phyloP scores from a whole-genome alignment of 2,329 filamentous ascomycete genomes.

The Monosporascus sp. region DNA sequence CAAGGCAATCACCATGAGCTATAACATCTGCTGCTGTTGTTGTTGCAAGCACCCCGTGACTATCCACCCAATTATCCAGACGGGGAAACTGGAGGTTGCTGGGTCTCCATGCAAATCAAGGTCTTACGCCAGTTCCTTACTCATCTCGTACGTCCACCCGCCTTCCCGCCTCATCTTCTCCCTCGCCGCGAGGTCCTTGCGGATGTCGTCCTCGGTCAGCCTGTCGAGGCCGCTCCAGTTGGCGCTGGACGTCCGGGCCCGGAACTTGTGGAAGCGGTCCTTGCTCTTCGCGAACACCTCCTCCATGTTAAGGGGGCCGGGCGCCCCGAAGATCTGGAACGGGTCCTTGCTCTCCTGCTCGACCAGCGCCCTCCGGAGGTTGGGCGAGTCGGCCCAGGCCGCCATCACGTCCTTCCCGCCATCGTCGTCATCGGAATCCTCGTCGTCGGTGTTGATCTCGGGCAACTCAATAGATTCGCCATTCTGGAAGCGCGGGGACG shows the following conservation, averaged over 20 bases:
- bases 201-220: constrained; percentile 69
- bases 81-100: not conserved
- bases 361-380: constrained; percentile 68
- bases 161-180: constrained; percentile 65
- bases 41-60: too few relatives aligned
- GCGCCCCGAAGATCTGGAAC: constrained; percentile 80
- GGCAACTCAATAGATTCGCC: constrained; percentile 88
- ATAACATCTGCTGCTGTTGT: too few relatives aligned
- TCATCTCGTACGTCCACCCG: constrained; percentile 59
- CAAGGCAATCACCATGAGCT: too few relatives aligned
- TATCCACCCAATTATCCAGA: too few relatives aligned
- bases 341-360: constrained; percentile 84
- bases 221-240: constrained; percentile 83
- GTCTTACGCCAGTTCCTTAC: constrained; percentile 23
- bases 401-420: constrained; percentile 59
- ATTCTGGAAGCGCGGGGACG: constrained; percentile 81
- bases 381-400: constrained; percentile 84
- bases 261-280: constrained; percentile 79
- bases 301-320: constrained; percentile 86
- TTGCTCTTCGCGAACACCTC: constrained; percentile 91
- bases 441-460: constrained; percentile 91
- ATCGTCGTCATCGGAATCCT: constrained; percentile 63
- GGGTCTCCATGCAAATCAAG: not conserved
- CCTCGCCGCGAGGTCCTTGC: constrained; percentile 61
- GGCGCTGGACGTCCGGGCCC: constrained; percentile 85